These are phyloP conservation scores for Metschnikowia bowlesiae DNA, from an alignment of 805 yeast genomes.

Conservation along the genomic window DNA sequence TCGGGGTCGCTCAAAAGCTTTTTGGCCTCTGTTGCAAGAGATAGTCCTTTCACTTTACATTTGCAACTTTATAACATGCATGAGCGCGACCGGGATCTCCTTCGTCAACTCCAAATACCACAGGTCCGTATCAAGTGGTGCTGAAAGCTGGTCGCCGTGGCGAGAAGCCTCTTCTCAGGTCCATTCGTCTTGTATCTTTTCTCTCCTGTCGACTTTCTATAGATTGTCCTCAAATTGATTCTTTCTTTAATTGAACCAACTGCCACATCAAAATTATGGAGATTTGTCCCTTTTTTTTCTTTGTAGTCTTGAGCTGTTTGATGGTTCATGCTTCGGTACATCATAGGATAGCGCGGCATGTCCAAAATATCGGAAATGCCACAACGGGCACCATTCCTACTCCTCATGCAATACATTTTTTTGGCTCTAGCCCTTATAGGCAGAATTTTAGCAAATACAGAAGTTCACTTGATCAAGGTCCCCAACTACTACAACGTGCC, in stretches of 20 bases:
- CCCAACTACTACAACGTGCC: slow-evolving; percentile 37
- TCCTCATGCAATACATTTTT: not conserved
- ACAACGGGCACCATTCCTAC: not conserved
- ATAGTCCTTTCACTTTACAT: slow-evolving; percentile 4
- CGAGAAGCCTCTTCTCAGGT: not conserved
- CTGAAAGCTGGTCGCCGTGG: not conserved
- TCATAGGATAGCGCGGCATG: not conserved
- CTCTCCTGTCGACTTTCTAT: too few relatives aligned
- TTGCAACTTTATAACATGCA: slow-evolving; percentile 2
- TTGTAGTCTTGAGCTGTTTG: not conserved
- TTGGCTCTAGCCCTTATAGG: not conserved
- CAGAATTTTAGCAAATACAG: slow-evolving; percentile 31
- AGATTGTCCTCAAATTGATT: too few relatives aligned
- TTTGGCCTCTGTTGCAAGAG: slow-evolving; percentile 1
- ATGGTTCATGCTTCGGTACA: not conserved
- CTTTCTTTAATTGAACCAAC: too few relatives aligned
- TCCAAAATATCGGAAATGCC: not conserved
- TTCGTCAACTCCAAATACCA: not conserved
- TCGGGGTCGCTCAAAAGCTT: slow-evolving; percentile 11
- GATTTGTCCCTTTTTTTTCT: not conserved
- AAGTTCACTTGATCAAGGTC: slow-evolving; percentile 26
- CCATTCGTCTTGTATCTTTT: too few relatives aligned
- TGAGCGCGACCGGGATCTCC: not conserved
- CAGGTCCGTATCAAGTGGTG: not conserved
- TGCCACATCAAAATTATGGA: too few relatives aligned